A percentile compares a stretch with the other conserved stretches of the same genome.
Conservation (phyloP, 192 early-diverging fungal species). For the Funneliformis mosseae region DNA sequence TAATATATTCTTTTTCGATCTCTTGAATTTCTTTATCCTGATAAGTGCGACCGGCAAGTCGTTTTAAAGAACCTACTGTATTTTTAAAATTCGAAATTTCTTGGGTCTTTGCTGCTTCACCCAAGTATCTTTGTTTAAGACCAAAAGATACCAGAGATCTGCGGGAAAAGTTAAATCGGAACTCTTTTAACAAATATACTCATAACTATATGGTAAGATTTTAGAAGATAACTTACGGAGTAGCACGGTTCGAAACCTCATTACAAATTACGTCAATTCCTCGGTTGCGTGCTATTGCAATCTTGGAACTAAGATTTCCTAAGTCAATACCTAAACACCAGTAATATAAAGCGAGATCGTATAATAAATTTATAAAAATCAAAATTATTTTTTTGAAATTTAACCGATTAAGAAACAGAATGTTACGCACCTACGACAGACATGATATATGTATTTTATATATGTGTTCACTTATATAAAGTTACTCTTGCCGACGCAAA, state of each 20-base stretch:
- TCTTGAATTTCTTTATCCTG: conserved; percentile 82
- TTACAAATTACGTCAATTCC: conserved; percentile 98
- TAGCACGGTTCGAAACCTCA: conserved; percentile 95
- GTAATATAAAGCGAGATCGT: neutral
- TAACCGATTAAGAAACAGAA: neutral
- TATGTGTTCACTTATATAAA: neutral
- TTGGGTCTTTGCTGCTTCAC: conserved; percentile 92
- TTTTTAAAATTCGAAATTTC: conserved; percentile 98
- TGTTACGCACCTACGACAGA: conserved; percentile 22
- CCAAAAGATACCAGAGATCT: conserved; percentile 93
- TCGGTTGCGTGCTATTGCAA: conserved; percentile 96
- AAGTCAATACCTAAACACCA: conserved; percentile 85
- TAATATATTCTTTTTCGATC: conserved; percentile 83
- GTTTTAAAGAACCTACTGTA: conserved; percentile 89
- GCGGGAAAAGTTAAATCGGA: neutral
- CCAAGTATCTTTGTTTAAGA: conserved; percentile 91
- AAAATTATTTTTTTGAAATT: too few relatives aligned
- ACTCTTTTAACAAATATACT: neutral
- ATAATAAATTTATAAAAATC: neutral
- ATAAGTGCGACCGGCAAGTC: conserved; percentile 85
- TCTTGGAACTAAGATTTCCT: conserved; percentile 94
- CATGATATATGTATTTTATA: too few relatives aligned
- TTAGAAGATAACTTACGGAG: conserved; percentile 68
- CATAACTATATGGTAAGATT: neutral
- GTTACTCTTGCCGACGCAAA: neutral